Evolutionary conservation across 148 eudicot species (phyloP), one percentile per base, ranked within the genome.

Genomic region (Vaccinium corymbosum): DNA sequence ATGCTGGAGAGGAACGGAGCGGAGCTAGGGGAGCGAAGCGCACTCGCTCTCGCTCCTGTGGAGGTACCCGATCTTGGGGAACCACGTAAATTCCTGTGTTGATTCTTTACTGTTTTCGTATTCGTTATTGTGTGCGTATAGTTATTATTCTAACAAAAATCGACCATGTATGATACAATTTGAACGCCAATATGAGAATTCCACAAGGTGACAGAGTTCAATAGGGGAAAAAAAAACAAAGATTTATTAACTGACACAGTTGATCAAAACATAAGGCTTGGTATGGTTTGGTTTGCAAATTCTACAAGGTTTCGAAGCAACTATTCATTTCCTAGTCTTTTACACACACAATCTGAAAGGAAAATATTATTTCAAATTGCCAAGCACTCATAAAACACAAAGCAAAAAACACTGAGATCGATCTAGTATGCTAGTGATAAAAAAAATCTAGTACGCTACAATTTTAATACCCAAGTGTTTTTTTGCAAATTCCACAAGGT

Each of bases 401-500:
- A 62, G 29, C 70, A 8, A 9, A 62, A 62, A 62, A 9, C 71
- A 64, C 70, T 3, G 5, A 62, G 70, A 64, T 64, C 71, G 22
- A 22, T 13, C 71, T 64, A 64, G 32, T 64, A 64, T 64, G 71
- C 32, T n/a, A n/a, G n/a, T n/a, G n/a, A n/a, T n/a, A n/a, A n/a
- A n/a, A n/a, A n/a, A n/a, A n/a, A 22, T 13, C 71, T 64, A 64
- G 32, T 64, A 64, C 22, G 71, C 32, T 64, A 64, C 71, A 64
- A 64, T 22, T 64, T 64, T 64, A 22, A 64, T 35, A 73, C 51
- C 11, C 77, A 73, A 73, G 77, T 73, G 2, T 27, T 78, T 78
- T 6, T 49, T 50, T 48, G 88, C 88, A 81, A 87, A 87, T 20
- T 84, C 75, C 66, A 64, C 53, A 71, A 87, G 84, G 38, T 51